Percentiles rank a stretch among this genome's conserved stretches.
phyloP scores from a whole-genome alignment of 1,139 yeast genomes.

The Yamadazyma membranifaciens region DNA sequence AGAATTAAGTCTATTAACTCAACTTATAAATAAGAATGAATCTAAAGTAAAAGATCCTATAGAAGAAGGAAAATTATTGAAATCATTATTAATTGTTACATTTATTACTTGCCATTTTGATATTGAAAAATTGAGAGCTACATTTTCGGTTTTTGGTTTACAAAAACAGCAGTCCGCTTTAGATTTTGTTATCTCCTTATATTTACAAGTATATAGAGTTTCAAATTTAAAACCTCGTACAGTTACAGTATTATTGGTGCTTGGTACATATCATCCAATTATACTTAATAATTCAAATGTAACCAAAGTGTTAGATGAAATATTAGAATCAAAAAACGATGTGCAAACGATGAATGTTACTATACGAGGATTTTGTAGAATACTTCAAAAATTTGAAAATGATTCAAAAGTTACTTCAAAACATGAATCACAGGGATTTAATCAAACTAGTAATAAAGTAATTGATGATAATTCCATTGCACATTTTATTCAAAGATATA shows the following conservation, averaged over 20 bases:
- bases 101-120: slow-evolving; percentile 68
- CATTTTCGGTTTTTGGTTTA: slow-evolving; percentile 39
- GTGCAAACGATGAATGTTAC: background rate
- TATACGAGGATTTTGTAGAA: background rate
- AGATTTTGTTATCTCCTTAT: too few species aligned
- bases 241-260: background rate
- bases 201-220: too few species aligned
- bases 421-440: slow-evolving; percentile 24
- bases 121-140: slow-evolving; percentile 44
- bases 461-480: slow-evolving; percentile 72
- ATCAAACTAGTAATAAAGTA: slow-evolving; percentile 46
- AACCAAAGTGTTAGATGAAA: background rate
- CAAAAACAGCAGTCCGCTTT: slow-evolving; percentile 19
- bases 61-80: slow-evolving; percentile 27
- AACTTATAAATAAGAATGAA: too few species aligned
- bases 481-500: slow-evolving; percentile 64
- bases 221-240: background rate
- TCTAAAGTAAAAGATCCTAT: too few species aligned
- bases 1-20: slow-evolving; percentile 5
- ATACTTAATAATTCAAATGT: background rate
- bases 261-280: background rate
- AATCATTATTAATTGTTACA: slow-evolving; percentile 63
- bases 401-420: background rate
- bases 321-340: background rate
- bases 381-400: slow-evolving; percentile 1